Percentiles rank a stretch among this genome's conserved stretches.
phyloP scores from a whole-genome alignment of 2,329 filamentous ascomycete species.

The Fusarium equiseti region DNA sequence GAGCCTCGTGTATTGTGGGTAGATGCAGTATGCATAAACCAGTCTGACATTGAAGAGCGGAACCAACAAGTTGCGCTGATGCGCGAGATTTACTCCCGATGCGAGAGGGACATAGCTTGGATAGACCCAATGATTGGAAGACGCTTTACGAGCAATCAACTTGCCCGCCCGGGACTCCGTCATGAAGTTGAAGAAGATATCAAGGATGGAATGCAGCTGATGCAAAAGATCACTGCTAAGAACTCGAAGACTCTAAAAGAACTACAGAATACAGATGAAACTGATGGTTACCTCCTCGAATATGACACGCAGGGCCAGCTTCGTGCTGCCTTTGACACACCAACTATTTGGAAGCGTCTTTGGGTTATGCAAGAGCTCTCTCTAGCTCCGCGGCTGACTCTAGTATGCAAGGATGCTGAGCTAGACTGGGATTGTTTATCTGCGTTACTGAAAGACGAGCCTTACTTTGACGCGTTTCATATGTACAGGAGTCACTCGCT shows the following conservation, averaged over 20 bases:
- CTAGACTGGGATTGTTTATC: constrained; percentile 10
- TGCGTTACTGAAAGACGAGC: constrained; percentile 17
- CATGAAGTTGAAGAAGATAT: rapidly evolving
- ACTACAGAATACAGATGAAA: background rate
- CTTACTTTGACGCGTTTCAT: constrained; percentile 30
- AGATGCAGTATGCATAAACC: constrained; percentile 37
- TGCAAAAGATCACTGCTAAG: background rate
- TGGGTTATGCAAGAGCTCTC: constrained; percentile 37
- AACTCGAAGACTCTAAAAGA: constrained; percentile 1
- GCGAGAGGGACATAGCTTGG: constrained; percentile 27
- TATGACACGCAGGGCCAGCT: rapidly evolving
- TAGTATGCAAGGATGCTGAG: constrained; percentile 8
- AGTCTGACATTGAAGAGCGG: constrained; percentile 16
- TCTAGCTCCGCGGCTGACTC: background rate
- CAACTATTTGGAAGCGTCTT: constrained; percentile 6
- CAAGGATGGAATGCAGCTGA: background rate
- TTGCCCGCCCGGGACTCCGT: rapidly evolving
- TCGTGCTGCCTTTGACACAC: background rate
- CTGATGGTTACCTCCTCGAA: background rate
- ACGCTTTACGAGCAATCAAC: rapidly evolving
- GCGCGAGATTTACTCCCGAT: constrained; percentile 28
- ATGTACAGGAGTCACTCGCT: background rate
- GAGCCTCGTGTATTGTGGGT: constrained; percentile 11
- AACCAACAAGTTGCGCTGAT: constrained; percentile 19
- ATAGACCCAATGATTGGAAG: constrained; percentile 13